Evolutionary conservation across 1,284 basidiomycete genomes (phyloP), one percentile per base, ranked within the genome.

Genomic region (Coniophora puteana): DNA sequence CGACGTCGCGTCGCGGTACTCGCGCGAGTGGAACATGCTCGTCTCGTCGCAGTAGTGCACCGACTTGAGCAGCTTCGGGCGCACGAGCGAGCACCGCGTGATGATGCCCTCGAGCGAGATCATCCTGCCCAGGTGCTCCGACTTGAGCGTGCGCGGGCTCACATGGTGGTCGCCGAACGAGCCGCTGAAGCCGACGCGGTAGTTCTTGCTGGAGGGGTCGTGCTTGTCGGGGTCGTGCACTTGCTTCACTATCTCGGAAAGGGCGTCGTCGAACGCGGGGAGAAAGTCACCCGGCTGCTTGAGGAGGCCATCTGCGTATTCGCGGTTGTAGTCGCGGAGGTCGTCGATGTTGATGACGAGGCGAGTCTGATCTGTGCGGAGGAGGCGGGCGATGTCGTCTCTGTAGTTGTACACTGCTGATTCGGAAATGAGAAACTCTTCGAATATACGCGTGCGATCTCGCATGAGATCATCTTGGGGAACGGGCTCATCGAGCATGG

Each of bases 121-220:
- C 91, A 99, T 93, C 66, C 88, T 93, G 40, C 93, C 92, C 22
- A 99, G 80, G 63, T 97, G 87, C 44, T 81, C 74, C 35, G 92
- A 88, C 46, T 86, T 80, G 27, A 99, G 77, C 8, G 93, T 95
- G 8, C 96, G 78, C 30, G 96, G 96, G 64, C 89, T 98, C 65
- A 95, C 90, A 64, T 98, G 93, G 62, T 99, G 92, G 65, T 98
- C 94, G 35, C 96, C 96, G 63, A 99, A 99, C n/a, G 91, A 95
- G 41, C 96, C 96, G 50, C 89, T 86, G 61, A 99, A 81, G n/a
- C 95, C 96, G 45, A 97, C 76, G 53, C 89, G 87, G 64, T 83
- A 93, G 48, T 72, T 79, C 60, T 88, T 93, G 46, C 77, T 80
- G 27, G 79, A 71, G 45, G 93, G 81, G 38, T 90, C 83, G 65